Conservation (phyloP, 1,284 basidiomycete genomes). For the Puccinia hordei region DNA sequence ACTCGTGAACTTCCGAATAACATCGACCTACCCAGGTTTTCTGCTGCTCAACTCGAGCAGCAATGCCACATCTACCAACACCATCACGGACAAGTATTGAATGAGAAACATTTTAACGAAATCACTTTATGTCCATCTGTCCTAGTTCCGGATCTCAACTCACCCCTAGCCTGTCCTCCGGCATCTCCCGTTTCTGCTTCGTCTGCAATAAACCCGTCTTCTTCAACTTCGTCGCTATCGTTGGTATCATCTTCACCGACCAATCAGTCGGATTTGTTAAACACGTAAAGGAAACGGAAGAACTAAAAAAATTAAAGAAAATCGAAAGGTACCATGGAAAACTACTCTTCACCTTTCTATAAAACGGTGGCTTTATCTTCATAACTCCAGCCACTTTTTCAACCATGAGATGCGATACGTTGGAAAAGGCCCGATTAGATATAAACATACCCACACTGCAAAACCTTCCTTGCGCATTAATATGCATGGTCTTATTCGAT, state of each 20-base stretch:
- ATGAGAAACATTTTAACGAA: constrained; percentile 23
- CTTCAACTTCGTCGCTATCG: constrained; percentile 19
- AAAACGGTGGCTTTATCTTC: too few relatives aligned
- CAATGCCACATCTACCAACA: background rate
- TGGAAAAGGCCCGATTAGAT: too few relatives aligned
- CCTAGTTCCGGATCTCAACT: background rate
- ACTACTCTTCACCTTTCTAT: too few relatives aligned
- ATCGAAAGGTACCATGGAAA: too few relatives aligned
- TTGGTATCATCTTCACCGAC: background rate
- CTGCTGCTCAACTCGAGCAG: background rate
- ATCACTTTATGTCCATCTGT: constrained; percentile 18
- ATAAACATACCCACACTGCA: too few relatives aligned
- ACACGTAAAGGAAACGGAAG: constrained; percentile 2
- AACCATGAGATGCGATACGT: too few relatives aligned
- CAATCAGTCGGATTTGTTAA: constrained; percentile 22
- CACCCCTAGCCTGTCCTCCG: constrained; percentile 9
- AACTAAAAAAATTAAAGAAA: too few relatives aligned
- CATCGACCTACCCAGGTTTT: background rate
- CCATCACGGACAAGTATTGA: constrained; percentile 10
- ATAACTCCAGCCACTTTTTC: too few relatives aligned
- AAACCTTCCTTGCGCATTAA: too few relatives aligned
- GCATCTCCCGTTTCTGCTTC: constrained; percentile 1
- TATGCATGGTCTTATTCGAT: too few relatives aligned
- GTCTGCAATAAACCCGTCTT: constrained; percentile 11
- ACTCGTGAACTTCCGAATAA: constrained; percentile 3